Evolutionary conservation across 73 alveolate species (phyloP).

Genomic region (Halteria grandinella): DNA sequence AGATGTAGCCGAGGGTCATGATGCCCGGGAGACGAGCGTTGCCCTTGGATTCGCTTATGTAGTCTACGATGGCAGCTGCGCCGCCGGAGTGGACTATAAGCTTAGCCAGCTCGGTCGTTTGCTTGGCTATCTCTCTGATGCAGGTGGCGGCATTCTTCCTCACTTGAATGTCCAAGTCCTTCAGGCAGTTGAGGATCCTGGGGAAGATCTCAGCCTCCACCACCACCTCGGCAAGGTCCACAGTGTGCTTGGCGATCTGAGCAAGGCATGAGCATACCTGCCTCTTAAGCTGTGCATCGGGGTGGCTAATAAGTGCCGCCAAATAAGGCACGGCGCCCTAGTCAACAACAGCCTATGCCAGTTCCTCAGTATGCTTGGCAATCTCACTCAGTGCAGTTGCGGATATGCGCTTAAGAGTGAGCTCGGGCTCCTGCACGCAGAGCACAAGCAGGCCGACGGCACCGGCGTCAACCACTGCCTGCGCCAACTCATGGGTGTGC

Average conservation of each 20-base stretch:
- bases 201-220: slow-evolving; percentile 99
- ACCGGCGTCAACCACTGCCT: slow-evolving; percentile 98
- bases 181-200: slow-evolving; percentile 97
- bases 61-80: slow-evolving; percentile 97
- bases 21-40: slow-evolving; percentile 96
- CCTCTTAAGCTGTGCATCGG: slow-evolving; percentile 90
- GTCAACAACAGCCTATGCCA: slow-evolving; percentile 98
- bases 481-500: slow-evolving; percentile 96
- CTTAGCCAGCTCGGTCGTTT: slow-evolving; percentile 98
- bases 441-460: slow-evolving; percentile 98
- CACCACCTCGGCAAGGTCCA: slow-evolving; percentile 98
- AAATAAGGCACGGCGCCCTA: slow-evolving; percentile 85
- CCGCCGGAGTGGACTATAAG: slow-evolving; percentile 99
- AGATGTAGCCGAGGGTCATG: slow-evolving; percentile 97
- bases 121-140: slow-evolving; percentile 98
- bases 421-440: slow-evolving; percentile 99
- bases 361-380: slow-evolving; percentile 98
- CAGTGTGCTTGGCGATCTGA: slow-evolving; percentile 99
- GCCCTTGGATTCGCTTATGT: slow-evolving; percentile 95
- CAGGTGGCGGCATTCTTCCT: slow-evolving; percentile 99
- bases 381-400: slow-evolving; percentile 98
- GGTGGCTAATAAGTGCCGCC: slow-evolving; percentile 92
- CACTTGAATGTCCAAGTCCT: slow-evolving; percentile 94
- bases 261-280: slow-evolving; percentile 98
- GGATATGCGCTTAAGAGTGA: slow-evolving; percentile 97